These are phyloP conservation scores for Podaxis rugospora DNA, from an alignment of 768 basidiomycete species.

Conservation along the genomic window DNA sequence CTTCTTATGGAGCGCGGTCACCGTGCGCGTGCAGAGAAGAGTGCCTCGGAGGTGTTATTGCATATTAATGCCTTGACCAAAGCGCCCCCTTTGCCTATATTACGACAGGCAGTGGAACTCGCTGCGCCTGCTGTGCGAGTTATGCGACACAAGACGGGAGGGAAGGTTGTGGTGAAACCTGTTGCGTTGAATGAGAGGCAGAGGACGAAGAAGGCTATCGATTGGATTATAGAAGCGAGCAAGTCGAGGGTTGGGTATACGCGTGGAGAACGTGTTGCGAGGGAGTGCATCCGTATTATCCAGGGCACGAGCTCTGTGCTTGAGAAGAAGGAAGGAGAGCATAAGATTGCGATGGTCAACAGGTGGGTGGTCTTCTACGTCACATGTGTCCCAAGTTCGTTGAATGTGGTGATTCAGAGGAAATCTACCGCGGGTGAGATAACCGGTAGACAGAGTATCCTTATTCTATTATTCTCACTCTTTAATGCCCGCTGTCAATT, in stretches of 20 bases:
- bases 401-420: conserved; percentile 7
- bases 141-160: conserved; percentile 52
- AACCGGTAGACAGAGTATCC: background rate
- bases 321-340: conserved; percentile 56
- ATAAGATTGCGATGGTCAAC: conserved; percentile 71
- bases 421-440: conserved; percentile 8
- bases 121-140: conserved; percentile 70
- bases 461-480: background rate
- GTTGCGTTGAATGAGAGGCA: conserved; percentile 78
- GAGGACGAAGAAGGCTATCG: conserved; percentile 62
- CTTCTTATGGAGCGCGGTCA: conserved; percentile 61
- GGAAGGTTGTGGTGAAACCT: conserved; percentile 65
- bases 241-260: conserved; percentile 52
- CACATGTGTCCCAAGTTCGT: background rate
- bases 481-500: background rate
- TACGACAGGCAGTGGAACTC: conserved; percentile 64
- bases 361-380: conserved; percentile 45
- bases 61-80: conserved; percentile 73
- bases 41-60: conserved; percentile 58
- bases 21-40: conserved; percentile 53
- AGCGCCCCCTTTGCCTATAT: conserved; percentile 73
- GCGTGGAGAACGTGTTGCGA: conserved; percentile 68
- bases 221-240: conserved; percentile 66
- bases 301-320: conserved; percentile 57
- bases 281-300: conserved; percentile 72